Conservation (phyloP, 2,329 filamentous ascomycete species). For the Chaetomium sp. region DNA sequence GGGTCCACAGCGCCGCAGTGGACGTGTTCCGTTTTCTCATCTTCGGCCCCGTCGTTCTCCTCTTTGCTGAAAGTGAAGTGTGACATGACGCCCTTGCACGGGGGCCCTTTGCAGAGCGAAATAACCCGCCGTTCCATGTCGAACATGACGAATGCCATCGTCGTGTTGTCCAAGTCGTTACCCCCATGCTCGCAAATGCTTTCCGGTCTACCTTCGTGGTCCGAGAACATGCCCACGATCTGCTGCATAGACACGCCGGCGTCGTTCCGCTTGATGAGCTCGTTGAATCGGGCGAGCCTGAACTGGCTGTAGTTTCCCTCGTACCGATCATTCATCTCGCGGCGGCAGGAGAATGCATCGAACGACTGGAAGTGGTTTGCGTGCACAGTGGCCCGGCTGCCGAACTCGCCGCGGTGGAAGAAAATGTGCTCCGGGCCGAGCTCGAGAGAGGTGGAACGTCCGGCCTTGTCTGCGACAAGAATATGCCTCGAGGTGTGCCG, state of each 20-base stretch:
- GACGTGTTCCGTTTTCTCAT: not conserved
- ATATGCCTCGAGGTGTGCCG: constrained; percentile 38
- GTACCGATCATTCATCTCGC: constrained; percentile 29
- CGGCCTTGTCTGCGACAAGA: constrained; percentile 29
- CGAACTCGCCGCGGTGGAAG: constrained; percentile 26
- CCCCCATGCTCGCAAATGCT: constrained; percentile 30
- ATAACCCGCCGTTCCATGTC: constrained; percentile 24
- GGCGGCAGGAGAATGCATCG: constrained; percentile 28
- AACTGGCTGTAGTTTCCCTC: constrained; percentile 34
- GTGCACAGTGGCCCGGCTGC: constrained; percentile 35
- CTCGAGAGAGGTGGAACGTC: constrained; percentile 36
- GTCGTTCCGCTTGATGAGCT: constrained; percentile 9
- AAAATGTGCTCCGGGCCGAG: constrained; percentile 32
- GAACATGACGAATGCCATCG: constrained; percentile 34
- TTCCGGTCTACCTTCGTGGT: constrained; percentile 30
- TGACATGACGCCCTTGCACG: constrained; percentile 25
- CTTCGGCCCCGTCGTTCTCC: no score
- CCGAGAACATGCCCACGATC: constrained; percentile 30
- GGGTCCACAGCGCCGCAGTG: not conserved
- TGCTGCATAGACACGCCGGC: constrained; percentile 2
- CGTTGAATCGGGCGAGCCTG: constrained; percentile 27
- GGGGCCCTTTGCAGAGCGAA: constrained; percentile 32
- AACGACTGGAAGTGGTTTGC: constrained; percentile 36
- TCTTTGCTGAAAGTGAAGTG: constrained; percentile 6
- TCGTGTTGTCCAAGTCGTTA: constrained; percentile 7